A percentile compares a stretch with the other conserved stretches of the same genome.
Conservation (phyloP, 2,329 filamentous ascomycete genomes). For the Escovopsis sp. region DNA sequence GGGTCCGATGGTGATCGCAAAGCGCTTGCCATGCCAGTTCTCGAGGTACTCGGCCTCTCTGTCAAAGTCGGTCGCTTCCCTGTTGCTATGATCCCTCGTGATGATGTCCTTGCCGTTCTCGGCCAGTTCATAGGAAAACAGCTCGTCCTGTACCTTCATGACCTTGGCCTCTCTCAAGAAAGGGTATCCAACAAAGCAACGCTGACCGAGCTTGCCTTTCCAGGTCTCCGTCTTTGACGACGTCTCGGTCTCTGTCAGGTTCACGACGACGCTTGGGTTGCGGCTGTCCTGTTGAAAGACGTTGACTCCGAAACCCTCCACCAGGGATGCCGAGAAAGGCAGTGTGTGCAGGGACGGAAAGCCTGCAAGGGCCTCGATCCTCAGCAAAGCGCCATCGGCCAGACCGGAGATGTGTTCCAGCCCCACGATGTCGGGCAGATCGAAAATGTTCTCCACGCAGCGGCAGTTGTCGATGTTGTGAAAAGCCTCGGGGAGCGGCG, state of each 20-base stretch:
- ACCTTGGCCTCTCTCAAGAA: conserved; percentile 93
- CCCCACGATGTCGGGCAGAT: conserved; percentile 83
- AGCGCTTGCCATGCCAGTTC: conserved; percentile 73
- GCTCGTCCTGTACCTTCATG: conserved; percentile 75
- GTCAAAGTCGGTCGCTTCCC: conserved; percentile 69
- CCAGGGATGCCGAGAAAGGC: conserved; percentile 62
- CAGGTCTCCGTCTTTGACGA: conserved; percentile 58
- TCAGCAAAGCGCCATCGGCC: conserved; percentile 71
- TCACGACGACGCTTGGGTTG: conserved; percentile 93
- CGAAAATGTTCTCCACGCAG: conserved; percentile 93
- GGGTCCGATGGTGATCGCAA: conserved; percentile 73
- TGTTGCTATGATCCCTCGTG: conserved; percentile 54
- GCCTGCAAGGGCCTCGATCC: conserved; percentile 70
- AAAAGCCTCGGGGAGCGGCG: conserved; percentile 78
- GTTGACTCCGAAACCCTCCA: conserved; percentile 66
- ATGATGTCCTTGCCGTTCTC: conserved; percentile 50
- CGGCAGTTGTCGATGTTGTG: conserved; percentile 76
- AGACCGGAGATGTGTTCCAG: conserved; percentile 74
- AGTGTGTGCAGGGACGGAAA: conserved; percentile 85
- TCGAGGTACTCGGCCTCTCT: conserved; percentile 77
- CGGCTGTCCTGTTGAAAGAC: conserved; percentile 93
- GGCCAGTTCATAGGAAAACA: conserved; percentile 73
- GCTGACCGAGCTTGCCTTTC: conserved; percentile 66
- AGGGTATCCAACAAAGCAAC: conserved; percentile 84
- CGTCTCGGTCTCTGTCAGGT: conserved; percentile 58